These are phyloP conservation scores for Picea mariana DNA, from an alignment of 83 land plant genomes.

Conservation along the genomic window DNA sequence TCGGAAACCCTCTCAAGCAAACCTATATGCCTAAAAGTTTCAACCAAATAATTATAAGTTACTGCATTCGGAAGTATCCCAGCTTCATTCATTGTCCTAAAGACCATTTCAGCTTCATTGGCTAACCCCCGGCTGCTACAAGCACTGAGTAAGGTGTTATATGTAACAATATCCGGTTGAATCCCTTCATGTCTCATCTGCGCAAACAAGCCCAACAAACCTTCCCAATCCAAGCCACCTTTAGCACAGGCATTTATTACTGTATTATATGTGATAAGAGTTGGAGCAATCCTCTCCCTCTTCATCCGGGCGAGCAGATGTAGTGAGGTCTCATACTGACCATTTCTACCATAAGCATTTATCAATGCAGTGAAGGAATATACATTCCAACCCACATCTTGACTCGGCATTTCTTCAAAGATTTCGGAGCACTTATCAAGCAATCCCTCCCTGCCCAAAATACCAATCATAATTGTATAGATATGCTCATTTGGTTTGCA, in stretches of 20 bases:
- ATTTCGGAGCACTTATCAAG: conserved; percentile 79
- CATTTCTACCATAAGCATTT: conserved; percentile 90
- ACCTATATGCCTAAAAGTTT: conserved; percentile 62
- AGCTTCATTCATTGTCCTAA: conserved; percentile 92
- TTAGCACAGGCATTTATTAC: conserved; percentile 87
- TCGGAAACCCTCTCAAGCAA: conserved; percentile 64
- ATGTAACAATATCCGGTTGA: conserved; percentile 92
- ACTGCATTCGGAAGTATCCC: conserved; percentile 81
- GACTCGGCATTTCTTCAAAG: conserved; percentile 86
- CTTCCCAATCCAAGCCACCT: conserved; percentile 89
- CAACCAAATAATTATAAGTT: conserved; percentile 77
- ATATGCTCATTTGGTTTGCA: conserved; percentile 96
- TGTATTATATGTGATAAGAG: conserved; percentile 86
- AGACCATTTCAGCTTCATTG: conserved; percentile 95
- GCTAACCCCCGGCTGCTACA: conserved; percentile 73
- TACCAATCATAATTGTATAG: conserved; percentile 81
- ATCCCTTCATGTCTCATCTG: conserved; percentile 95
- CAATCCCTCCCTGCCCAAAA: conserved; percentile 83
- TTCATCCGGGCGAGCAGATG: conserved; percentile 87
- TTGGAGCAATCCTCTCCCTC: conserved; percentile 69
- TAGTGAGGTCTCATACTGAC: conserved; percentile 69
- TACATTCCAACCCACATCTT: conserved; percentile 62
- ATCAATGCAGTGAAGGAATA: conserved; percentile 89
- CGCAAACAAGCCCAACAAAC: conserved; percentile 82
- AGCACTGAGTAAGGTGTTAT: conserved; percentile 88